Base-by-base conservation (phyloP, 1,139 yeast species). In the Saccharomyces pastorianus region DNA sequence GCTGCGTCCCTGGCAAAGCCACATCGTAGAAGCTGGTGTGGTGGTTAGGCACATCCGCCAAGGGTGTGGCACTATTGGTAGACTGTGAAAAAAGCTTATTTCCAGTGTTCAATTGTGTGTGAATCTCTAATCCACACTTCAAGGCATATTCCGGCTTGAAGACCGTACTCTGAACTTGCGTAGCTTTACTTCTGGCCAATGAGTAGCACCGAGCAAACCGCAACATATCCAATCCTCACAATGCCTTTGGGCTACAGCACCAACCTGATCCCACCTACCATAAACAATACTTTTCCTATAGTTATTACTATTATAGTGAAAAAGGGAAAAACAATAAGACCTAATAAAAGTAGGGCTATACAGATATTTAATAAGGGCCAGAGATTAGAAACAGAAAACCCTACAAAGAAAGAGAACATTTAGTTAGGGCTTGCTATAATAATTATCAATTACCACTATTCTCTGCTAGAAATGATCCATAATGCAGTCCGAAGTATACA, bases 1-100 rank as follows among this genome's bases (percentile, higher is more conserved):
- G 99, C 68, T 88, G 96, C 0, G 98, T 84, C 1, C 99, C 99
- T 0, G 99, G 99, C 28, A 95, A 69, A 1, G 95, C 89, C 20
- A 85, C 78, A 69, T 93, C 99, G 64, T 85, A 93, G 64, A 74
- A 88, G 32, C 96, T 85, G 1, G 88, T 82, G 48, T 79, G 78
- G 2, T 85, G 64, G 69, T 93, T 93, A 3, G 96, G 95, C 1
- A 65, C 60, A 0, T 80, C 78, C 47, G 77, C 74, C 57, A 65
- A 61, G 20, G 67, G 66, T 55, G 68, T 69, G 9, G 72, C 66
- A 53, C 76, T 73, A 49, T 80, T 73, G 5, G 70, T 70, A 0
- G 90, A 78, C 11, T 76, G 64, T 1, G 96, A 87, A 61, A 93
- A 93, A 38, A 93, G 80, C 67, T 93, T 93, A 56, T 79, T 75